A percentile compares a stretch with the other conserved stretches of the same genome.
These are phyloP conservation scores for Debaryomycetaceae sp. DNA, from an alignment of 1,139 yeast genomes.

Conservation along the genomic window DNA sequence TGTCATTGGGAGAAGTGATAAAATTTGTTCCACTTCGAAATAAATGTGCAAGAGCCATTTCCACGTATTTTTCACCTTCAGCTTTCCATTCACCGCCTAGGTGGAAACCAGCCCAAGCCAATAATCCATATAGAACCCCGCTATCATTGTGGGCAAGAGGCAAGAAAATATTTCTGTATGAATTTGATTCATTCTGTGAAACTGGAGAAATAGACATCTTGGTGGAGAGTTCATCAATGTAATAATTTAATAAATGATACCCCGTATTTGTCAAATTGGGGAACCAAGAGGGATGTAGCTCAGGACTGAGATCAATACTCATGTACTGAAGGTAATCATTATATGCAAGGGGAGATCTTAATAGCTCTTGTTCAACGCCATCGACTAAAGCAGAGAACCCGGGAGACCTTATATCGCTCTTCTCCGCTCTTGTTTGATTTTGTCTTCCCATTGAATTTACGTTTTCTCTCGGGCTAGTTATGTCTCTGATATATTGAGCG, in stretches of 20 bases:
- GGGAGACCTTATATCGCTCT: background rate
- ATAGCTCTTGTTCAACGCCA: background rate
- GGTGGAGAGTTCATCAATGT: conserved; percentile 55
- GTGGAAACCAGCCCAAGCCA: conserved; percentile 79
- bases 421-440: background rate
- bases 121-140: conserved; percentile 64
- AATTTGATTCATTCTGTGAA: conserved; percentile 53
- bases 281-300: conserved; percentile 3
- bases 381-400: conserved; percentile 1
- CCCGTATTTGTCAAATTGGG: conserved; percentile 18
- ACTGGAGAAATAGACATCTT: conserved; percentile 63
- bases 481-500: conserved; percentile 18
- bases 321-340: conserved; percentile 5
- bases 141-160: conserved; percentile 71
- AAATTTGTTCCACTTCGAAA: conserved; percentile 3
- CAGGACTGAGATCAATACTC: background rate
- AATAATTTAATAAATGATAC: conserved; percentile 53
- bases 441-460: background rate
- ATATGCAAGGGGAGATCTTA: background rate
- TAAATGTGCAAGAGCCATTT: conserved; percentile 45
- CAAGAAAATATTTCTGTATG: conserved; percentile 67
- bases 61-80: conserved; percentile 46
- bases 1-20: conserved; percentile 6
- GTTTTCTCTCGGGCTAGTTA: conserved; percentile 4
- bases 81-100: conserved; percentile 44